A percentile compares a stretch with the other conserved stretches of the same genome.
These are phyloP conservation scores for Kwoniella sp. DNA, from an alignment of 768 basidiomycete genomes.

Conservation along the genomic window DNA sequence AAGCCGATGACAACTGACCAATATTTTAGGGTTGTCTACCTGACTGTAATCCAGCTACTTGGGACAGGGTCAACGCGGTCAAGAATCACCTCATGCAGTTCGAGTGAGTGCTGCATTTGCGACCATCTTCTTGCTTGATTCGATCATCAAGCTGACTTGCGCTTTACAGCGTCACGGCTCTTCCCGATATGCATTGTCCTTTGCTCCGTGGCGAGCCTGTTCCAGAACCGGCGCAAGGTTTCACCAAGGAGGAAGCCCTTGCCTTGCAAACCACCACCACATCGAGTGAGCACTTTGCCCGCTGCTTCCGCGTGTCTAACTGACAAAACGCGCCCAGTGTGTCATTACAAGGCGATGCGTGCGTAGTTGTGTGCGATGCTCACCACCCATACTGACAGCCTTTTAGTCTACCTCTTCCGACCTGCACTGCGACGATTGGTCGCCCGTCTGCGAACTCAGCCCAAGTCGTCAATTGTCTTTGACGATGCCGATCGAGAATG, in stretches of 20 bases:
- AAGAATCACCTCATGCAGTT: conserved; percentile 23
- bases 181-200: conserved; percentile 32
- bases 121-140: neutral
- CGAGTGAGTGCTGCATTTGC: conserved; percentile 19
- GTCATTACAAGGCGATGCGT: conserved; percentile 42
- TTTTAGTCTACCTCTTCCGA: conserved; percentile 38
- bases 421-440: conserved; percentile 38
- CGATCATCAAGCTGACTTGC: neutral
- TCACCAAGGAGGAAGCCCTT: conserved; percentile 11
- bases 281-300: conserved; percentile 12
- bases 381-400: neutral
- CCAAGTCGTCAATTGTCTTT: conserved; percentile 10
- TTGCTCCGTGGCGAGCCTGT: conserved; percentile 21
- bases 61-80: conserved; percentile 22
- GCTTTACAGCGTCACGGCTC: conserved; percentile 4
- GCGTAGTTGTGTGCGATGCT: neutral
- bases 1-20: neutral
- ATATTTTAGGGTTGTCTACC: conserved; percentile 28
- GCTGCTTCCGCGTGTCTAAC: neutral
- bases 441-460: conserved; percentile 17
- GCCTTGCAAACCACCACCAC: conserved; percentile 20
- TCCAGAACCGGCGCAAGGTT: conserved; percentile 17
- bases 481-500: conserved; percentile 24
- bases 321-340: conserved; percentile 13
- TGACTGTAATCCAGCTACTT: conserved; percentile 26